Conservation (phyloP, 225 moss, liverwort and hornwort genomes). For the Sphagnum tenellum region DNA sequence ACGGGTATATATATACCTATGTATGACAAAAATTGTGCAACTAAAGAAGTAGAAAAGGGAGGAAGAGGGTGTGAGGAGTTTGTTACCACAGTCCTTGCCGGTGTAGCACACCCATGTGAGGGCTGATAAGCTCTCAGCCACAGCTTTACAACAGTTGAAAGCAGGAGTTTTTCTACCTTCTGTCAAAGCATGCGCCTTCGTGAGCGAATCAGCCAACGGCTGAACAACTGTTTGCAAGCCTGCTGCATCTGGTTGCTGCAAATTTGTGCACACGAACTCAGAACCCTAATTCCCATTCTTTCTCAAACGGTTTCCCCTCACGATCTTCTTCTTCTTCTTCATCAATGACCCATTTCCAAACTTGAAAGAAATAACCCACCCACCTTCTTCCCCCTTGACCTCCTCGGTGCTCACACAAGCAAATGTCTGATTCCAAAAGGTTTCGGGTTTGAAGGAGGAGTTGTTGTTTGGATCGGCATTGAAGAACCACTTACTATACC, state of each 20-base stretch:
- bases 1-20: too few species aligned
- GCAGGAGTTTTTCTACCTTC: slow-evolving; percentile 80
- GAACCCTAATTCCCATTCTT: too few species aligned
- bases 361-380: too few species aligned
- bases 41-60: background rate
- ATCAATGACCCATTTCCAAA: too few species aligned
- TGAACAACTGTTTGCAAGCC: slow-evolving; percentile 62
- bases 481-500: slow-evolving; percentile 16
- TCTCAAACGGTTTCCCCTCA: too few species aligned
- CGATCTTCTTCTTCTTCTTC: too few species aligned
- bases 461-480: too few species aligned
- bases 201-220: slow-evolving; percentile 60
- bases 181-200: slow-evolving; percentile 61
- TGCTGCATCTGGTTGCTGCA: slow-evolving; percentile 58
- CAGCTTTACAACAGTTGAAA: slow-evolving; percentile 81
- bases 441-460: too few species aligned
- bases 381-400: too few species aligned
- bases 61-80: slow-evolving; percentile 7
- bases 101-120: slow-evolving; percentile 84
- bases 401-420: too few species aligned
- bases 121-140: slow-evolving; percentile 79
- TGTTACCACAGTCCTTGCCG: slow-evolving; percentile 81
- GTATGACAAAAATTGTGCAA: too few species aligned
- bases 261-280: background rate
- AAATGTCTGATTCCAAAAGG: too few species aligned